These are phyloP conservation scores for Penicillium sp. DNA, from an alignment of 2,329 filamentous ascomycete genomes.

Conservation along the genomic window DNA sequence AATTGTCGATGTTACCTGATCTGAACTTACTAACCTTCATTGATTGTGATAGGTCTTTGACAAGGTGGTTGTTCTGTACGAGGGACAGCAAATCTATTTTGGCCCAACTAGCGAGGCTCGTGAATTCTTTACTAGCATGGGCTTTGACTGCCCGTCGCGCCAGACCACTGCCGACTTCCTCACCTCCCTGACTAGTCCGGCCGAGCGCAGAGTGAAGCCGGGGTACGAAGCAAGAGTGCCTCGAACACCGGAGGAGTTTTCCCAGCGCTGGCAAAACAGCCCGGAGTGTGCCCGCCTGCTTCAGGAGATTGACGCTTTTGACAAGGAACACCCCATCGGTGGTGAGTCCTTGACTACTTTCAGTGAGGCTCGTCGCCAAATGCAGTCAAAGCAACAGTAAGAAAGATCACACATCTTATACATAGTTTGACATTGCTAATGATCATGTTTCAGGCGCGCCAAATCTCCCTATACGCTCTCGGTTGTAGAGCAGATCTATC, in stretches of 20 bases:
- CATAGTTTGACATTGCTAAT: not conserved
- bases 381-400: not conserved
- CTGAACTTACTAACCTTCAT: not conserved
- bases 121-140: slow-evolving; percentile 65
- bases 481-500: not conserved
- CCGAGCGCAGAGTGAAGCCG: slow-evolving; percentile 54
- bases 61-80: slow-evolving; percentile 68
- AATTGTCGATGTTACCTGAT: not conserved
- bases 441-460: not conserved
- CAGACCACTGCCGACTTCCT: slow-evolving; percentile 69
- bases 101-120: slow-evolving; percentile 61
- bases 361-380: not conserved
- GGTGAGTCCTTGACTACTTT: not conserved
- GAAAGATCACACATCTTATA: not conserved
- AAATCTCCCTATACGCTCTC: not conserved
- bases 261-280: not conserved
- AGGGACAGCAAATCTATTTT: slow-evolving; percentile 73
- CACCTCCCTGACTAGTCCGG: slow-evolving; percentile 64
- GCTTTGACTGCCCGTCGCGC: slow-evolving; percentile 63
- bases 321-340: not conserved
- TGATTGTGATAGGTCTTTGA: slow-evolving; percentile 53
- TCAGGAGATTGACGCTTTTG: not conserved
- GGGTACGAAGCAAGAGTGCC: slow-evolving; percentile 64
- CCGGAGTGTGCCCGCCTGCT: not conserved
- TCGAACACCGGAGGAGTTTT: slow-evolving; percentile 68